A percentile compares a stretch with the other conserved stretches of the same genome.
These are phyloP conservation scores for Ottelia alismoides DNA, from an alignment of 106 monocot species.

Conservation along the genomic window DNA sequence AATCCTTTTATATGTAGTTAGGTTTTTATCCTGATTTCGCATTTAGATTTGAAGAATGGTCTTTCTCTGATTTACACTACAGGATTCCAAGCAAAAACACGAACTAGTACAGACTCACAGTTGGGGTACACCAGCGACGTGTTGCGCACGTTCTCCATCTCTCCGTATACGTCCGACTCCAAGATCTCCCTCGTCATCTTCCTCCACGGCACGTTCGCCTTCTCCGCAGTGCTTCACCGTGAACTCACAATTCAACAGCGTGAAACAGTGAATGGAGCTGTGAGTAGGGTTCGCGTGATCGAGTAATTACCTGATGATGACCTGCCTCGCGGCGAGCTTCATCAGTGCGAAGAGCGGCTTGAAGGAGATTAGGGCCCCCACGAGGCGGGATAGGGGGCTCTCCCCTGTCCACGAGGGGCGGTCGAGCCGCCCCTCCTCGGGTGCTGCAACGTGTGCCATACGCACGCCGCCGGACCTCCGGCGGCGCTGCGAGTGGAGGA, in stretches of 20 bases:
- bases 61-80: no score
- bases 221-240: slow-evolving; percentile 74
- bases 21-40: no score
- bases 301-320: slow-evolving; percentile 65
- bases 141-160: slow-evolving; percentile 13
- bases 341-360: slow-evolving; percentile 61
- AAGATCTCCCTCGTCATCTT: slow-evolving; percentile 61
- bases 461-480: background rate
- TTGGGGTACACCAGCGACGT: slow-evolving; percentile 22
- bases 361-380: slow-evolving; percentile 69
- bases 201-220: slow-evolving; percentile 70
- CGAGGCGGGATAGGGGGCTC: slow-evolving; percentile 52
- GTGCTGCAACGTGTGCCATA: background rate
- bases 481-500: background rate
- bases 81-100: background rate
- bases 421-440: slow-evolving; percentile 30
- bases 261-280: no score
- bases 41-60: no score
- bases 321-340: slow-evolving; percentile 51
- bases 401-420: slow-evolving; percentile 56
- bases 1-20: no score
- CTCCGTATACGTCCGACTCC: slow-evolving; percentile 27
- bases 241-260: no score
- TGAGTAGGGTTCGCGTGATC: no score
- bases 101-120: slow-evolving; percentile 5